These are phyloP conservation scores for Phytophthora idaei DNA, from an alignment of 352 stramenopile genomes.

Conservation along the genomic window DNA sequence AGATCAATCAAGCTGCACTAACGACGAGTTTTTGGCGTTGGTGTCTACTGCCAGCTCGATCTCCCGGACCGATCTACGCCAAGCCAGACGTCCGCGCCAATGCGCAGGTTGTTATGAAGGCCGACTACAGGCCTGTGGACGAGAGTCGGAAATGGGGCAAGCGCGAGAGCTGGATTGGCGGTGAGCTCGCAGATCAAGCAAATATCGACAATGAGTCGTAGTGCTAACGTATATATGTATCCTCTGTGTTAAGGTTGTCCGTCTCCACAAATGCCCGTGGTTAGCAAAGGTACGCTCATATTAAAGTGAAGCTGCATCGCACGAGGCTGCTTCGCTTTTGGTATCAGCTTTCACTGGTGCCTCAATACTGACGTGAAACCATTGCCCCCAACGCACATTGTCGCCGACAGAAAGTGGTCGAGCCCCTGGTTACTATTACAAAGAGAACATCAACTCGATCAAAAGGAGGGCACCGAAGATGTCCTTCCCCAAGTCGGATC, in stretches of 20 bases:
- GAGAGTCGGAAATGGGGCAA: conserved; percentile 73
- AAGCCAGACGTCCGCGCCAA: conserved; percentile 62
- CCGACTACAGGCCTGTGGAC: conserved; percentile 69
- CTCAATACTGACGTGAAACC: conserved; percentile 6
- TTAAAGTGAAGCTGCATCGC: not conserved
- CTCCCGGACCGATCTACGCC: conserved; percentile 77
- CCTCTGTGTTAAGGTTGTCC: conserved; percentile 30
- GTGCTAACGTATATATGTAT: not conserved
- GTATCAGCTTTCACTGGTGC: not conserved
- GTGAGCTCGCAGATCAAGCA: conserved; percentile 21
- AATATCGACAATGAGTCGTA: not conserved
- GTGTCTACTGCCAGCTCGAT: conserved; percentile 41
- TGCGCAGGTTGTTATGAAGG: conserved; percentile 75
- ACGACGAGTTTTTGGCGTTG: not conserved
- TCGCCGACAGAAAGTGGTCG: conserved; percentile 53
- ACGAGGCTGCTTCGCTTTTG: not conserved
- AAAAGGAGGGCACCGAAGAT: conserved; percentile 68
- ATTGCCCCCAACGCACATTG: not conserved
- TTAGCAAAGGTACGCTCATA: conserved; percentile 52
- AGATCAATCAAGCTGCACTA: not conserved
- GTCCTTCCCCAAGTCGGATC: conserved; percentile 79
- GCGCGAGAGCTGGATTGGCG: conserved; percentile 85
- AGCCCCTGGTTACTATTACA: conserved; percentile 68
- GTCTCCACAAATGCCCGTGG: conserved; percentile 58
- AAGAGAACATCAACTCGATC: conserved; percentile 68